Conservation (phyloP, 1,284 basidiomycete genomes). For the Ustilago vetiveriae region DNA sequence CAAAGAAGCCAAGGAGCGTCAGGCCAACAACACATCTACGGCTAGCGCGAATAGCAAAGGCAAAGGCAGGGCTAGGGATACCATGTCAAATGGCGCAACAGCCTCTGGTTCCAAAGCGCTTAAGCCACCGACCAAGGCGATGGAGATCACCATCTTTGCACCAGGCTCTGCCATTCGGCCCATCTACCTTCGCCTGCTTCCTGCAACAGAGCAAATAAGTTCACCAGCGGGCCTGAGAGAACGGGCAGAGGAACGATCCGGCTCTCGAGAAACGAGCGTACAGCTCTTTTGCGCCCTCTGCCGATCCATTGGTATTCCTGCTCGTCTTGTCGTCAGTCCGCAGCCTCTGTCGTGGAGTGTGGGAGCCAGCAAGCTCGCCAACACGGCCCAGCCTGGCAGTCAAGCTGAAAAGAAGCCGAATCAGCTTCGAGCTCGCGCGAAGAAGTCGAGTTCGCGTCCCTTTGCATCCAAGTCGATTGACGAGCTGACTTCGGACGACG, state of each 20-base stretch:
- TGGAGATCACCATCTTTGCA: conserved; percentile 69
- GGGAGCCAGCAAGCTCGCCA: conserved; percentile 63
- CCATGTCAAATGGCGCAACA: background rate
- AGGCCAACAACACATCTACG: conserved; percentile 12
- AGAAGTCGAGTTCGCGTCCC: conserved; percentile 7
- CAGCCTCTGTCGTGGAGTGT: conserved; percentile 86
- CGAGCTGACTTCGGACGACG: conserved; percentile 55
- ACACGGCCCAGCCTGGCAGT: conserved; percentile 40
- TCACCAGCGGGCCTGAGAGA: conserved; percentile 88
- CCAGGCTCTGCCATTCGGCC: conserved; percentile 51
- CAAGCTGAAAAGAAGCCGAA: conserved; percentile 61
- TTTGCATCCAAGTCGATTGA: conserved; percentile 43
- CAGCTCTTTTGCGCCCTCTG: conserved; percentile 92
- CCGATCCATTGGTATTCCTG: conserved; percentile 84
- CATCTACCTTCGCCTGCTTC: conserved; percentile 67
- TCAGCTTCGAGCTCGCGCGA: conserved; percentile 20
- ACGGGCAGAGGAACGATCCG: conserved; percentile 80
- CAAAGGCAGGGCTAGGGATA: conserved; percentile 14
- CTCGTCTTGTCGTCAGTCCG: conserved; percentile 86
- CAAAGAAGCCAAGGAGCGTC: conserved; percentile 24
- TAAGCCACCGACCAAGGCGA: conserved; percentile 27
- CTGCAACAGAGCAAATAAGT: conserved; percentile 76
- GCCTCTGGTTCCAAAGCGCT: background rate
- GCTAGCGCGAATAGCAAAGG: conserved; percentile 14
- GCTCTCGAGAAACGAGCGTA: conserved; percentile 86